Evolutionary conservation across 768 basidiomycete species (phyloP).

Genomic region (Boletus rubescentipes): DNA sequence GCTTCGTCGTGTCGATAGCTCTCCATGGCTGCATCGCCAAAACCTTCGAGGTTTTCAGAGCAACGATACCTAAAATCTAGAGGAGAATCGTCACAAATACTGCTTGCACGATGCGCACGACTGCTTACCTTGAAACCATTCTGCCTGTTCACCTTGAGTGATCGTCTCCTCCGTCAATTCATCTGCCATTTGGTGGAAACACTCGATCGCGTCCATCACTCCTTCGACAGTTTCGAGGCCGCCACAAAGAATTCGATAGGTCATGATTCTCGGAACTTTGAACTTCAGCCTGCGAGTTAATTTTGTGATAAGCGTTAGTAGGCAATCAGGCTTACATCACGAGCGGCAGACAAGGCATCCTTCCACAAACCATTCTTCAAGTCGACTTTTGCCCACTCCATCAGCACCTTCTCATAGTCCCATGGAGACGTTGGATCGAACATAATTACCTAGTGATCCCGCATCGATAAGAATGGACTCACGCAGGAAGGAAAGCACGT

Average conservation of each 20-base stretch:
- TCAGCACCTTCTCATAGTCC: neutral
- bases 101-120: too few species aligned
- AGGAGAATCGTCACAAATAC: neutral
- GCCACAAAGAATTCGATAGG: neutral
- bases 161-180: neutral
- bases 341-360: neutral
- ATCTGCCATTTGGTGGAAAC: neutral
- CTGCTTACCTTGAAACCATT: neutral
- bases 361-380: neutral
- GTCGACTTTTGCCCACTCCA: neutral
- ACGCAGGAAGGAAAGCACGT: neutral
- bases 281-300: neutral
- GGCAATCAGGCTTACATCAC: neutral
- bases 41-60: neutral
- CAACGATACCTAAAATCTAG: neutral
- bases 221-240: neutral
- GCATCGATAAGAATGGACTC: neutral
- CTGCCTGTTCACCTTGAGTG: neutral
- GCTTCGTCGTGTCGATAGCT: neutral
- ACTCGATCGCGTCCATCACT: neutral
- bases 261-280: neutral
- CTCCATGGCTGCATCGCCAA: neutral
- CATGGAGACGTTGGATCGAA: neutral
- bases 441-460: neutral
- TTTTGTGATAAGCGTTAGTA: neutral